Percentiles rank a stretch among this genome's conserved stretches.
Evolutionary conservation across 768 basidiomycete species (phyloP).

Genomic region (Phaeotremella fagi): DNA sequence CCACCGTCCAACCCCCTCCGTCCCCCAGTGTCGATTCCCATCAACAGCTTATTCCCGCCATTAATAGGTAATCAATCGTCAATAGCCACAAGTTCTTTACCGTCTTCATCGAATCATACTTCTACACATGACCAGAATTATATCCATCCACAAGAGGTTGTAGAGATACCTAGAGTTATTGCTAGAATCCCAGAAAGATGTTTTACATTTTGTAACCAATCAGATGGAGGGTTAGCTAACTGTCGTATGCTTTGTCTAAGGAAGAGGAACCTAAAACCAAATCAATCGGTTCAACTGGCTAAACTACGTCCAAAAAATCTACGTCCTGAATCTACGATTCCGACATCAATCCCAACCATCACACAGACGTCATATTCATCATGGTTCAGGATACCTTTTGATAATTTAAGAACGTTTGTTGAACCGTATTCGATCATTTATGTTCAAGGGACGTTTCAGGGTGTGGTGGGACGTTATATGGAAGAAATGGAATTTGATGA

Average conservation of each 20-base stretch:
- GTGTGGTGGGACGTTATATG: constrained; percentile 41
- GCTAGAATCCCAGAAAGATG: constrained; percentile 37
- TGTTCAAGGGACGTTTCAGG: constrained; percentile 30
- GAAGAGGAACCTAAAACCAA: not conserved
- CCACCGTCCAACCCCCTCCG: too few species aligned
- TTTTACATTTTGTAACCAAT: constrained; percentile 33
- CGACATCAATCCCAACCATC: not conserved
- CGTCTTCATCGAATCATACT: too few species aligned
- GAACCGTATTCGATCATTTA: constrained; percentile 36
- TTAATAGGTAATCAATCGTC: too few species aligned
- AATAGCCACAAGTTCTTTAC: too few species aligned
- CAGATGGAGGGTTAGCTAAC: constrained; percentile 17
- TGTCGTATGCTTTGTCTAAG: constrained; percentile 39
- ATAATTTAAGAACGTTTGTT: constrained; percentile 13
- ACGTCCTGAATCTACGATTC: too few species aligned
- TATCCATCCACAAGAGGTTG: too few species aligned
- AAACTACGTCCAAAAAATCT: constrained; percentile 27
- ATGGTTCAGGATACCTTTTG: constrained; percentile 16
- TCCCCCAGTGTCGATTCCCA: too few species aligned
- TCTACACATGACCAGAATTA: too few species aligned
- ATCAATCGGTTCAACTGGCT: constrained; percentile 11
- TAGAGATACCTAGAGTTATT: too few species aligned
- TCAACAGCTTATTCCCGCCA: too few species aligned
- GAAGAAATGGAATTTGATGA: constrained; percentile 41
- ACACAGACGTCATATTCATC: too few species aligned